phyloP scores from a whole-genome alignment of 176 grass and related monocot genomes.

The bread wheat (Triticum aestivum) region IWGSC_CS_RefSeq_v2.1 NC_057796.1:422942557-422943056 shows the following conservation, averaged over 20 bases:
- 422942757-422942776: neutral
- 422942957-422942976: constrained; percentile 65
- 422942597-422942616: neutral
- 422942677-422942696: neutral
- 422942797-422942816: neutral
- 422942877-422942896: neutral
- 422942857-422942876: neutral
- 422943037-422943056: neutral
- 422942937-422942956: constrained; percentile 66
- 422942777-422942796: neutral
- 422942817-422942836: neutral
- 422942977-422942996: constrained; percentile 81
- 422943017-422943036: neutral
- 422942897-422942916: constrained; percentile 33
- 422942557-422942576: too few species aligned
- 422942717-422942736: neutral
- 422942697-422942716: neutral
- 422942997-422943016: constrained; percentile 62
- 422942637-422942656: neutral
- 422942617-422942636: neutral
- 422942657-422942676: neutral
- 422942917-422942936: constrained; percentile 72
- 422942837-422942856: neutral
- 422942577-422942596: neutral
- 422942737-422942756: neutral